phyloP scores from a whole-genome alignment of 306 rosid species.

The Malus orientalis region DNA sequence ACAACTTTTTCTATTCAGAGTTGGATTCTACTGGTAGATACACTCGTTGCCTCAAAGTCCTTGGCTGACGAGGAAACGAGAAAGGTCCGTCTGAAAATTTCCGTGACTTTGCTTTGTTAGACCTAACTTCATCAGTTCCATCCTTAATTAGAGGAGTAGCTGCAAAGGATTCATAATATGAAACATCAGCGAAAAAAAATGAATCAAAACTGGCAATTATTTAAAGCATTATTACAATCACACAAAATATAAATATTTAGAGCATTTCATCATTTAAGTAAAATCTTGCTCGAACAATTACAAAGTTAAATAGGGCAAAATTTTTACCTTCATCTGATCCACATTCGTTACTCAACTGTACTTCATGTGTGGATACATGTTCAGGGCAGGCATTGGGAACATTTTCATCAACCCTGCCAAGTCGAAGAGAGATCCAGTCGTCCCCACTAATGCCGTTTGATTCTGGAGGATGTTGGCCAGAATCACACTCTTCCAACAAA shows the following conservation, averaged over 20 bases:
- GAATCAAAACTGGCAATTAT: not conserved
- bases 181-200: not conserved
- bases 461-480: not conserved
- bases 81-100: slow-evolving; percentile 13
- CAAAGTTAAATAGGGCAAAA: not conserved
- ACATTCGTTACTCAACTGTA: not conserved
- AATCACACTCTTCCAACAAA: slow-evolving; percentile 4
- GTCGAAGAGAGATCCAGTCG: slow-evolving; percentile 16
- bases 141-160: not conserved
- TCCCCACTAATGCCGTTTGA: slow-evolving; percentile 5
- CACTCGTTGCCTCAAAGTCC: slow-evolving; percentile 15
- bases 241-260: not conserved
- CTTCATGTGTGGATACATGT: not conserved
- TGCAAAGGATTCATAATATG: not conserved
- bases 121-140: not conserved
- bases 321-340: slow-evolving; percentile 10
- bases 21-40: slow-evolving; percentile 5
- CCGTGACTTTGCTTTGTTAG: not conserved
- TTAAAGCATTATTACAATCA: not conserved
- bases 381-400: not conserved
- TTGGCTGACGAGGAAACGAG: slow-evolving; percentile 19
- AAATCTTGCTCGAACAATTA: not conserved
- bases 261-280: not conserved
- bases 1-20: slow-evolving; percentile 3
- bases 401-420: not conserved